Percentiles rank a stretch among this genome's conserved stretches.
Conservation (phyloP, 345 rosid genomes). For the Schrenkiella parvula region DNA sequence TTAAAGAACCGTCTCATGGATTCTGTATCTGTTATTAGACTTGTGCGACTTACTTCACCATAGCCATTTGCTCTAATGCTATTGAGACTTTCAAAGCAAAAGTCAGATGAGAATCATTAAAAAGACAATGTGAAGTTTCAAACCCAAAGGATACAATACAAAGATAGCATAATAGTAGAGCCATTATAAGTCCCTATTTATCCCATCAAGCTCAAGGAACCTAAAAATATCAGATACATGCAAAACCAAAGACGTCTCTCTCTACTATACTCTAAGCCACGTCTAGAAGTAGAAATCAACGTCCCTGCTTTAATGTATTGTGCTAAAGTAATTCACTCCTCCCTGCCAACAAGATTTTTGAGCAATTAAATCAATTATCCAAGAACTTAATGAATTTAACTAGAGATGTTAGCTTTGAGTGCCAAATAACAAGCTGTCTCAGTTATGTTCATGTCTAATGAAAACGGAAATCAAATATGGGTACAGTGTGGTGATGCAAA, state of each 20-base stretch:
- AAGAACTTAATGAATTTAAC: background rate
- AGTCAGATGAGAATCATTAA: background rate
- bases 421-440: background rate
- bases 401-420: background rate
- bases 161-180: background rate
- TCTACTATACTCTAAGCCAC: background rate
- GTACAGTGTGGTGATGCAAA: background rate
- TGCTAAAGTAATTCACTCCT: slow-evolving; percentile 12
- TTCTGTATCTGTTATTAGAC: background rate
- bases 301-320: background rate
- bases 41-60: background rate
- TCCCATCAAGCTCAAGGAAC: background rate
- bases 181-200: background rate
- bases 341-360: slow-evolving; percentile 14
- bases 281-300: background rate
- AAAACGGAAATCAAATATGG: background rate
- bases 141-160: background rate
- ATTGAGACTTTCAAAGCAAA: background rate
- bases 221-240: background rate
- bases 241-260: slow-evolving; percentile 4
- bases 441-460: slow-evolving; percentile 2
- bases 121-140: background rate
- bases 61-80: background rate
- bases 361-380: background rate
- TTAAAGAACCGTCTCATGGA: background rate